These are phyloP conservation scores for Penstemon davidsonii DNA, from an alignment of 257 asterid species.

Conservation along the genomic window DNA sequence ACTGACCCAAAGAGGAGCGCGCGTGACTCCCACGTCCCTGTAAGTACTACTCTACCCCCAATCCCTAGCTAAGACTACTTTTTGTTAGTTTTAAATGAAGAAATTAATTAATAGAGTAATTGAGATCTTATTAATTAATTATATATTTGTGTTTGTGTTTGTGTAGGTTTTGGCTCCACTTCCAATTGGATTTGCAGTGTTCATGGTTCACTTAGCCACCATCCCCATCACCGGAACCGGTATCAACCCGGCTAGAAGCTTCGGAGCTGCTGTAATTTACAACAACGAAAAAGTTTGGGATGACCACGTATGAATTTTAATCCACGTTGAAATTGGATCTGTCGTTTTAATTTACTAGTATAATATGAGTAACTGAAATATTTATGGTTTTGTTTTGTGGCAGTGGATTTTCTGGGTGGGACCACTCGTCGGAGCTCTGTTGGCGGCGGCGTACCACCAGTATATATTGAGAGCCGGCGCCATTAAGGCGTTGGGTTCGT, in stretches of 20 bases:
- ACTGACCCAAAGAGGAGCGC: conserved; percentile 95
- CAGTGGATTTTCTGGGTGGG: conserved; percentile 99
- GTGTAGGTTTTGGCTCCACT: conserved; percentile 88
- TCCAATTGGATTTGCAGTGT: conserved; percentile 93
- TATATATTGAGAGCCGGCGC: conserved; percentile 84
- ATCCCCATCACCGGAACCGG: conserved; percentile 95
- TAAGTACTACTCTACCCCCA: conserved; percentile 30
- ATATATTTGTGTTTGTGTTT: background rate
- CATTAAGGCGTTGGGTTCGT: conserved; percentile 83
- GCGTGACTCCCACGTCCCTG: conserved; percentile 96
- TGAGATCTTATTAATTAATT: too few relatives aligned
- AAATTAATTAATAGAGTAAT: too few relatives aligned
- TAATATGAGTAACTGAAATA: background rate
- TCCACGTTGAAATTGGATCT: too few relatives aligned
- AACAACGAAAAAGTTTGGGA: conserved; percentile 70
- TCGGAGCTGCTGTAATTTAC: conserved; percentile 92
- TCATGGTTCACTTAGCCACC: conserved; percentile 97
- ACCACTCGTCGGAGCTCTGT: conserved; percentile 77
- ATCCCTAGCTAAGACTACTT: too few relatives aligned
- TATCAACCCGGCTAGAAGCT: conserved; percentile 92
- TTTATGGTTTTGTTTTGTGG: background rate
- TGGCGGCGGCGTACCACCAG: conserved; percentile 86
- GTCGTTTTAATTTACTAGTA: background rate
- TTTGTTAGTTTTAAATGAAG: too few relatives aligned
- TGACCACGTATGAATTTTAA: conserved; percentile 55